Percentiles rank a stretch among this genome's conserved stretches.
Evolutionary conservation across 192 early-diverging fungal species (phyloP).

Genomic region (Ambispora gerdemannii): DNA sequence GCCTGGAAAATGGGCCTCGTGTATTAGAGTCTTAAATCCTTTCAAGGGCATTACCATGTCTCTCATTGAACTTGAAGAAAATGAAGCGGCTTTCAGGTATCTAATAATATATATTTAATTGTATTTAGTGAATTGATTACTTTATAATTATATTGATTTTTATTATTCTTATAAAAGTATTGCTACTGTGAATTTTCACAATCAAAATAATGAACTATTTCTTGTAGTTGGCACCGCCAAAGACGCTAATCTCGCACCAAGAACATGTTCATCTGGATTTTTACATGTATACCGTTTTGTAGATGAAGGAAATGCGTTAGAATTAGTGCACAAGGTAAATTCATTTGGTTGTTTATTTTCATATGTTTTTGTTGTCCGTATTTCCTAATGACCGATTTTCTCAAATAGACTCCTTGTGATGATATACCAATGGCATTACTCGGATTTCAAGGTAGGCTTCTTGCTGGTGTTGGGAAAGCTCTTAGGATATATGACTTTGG

Average conservation of each 20-base stretch:
- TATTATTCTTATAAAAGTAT: constrained; percentile 35
- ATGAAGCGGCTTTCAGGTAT: constrained; percentile 78
- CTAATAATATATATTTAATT: neutral
- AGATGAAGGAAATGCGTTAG: constrained; percentile 60
- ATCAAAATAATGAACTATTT: constrained; percentile 54
- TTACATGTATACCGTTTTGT: constrained; percentile 74
- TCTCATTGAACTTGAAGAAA: constrained; percentile 72
- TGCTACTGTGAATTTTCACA: constrained; percentile 60
- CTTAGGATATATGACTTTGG: constrained; percentile 94
- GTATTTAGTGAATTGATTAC: neutral
- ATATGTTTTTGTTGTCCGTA: neutral
- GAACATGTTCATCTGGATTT: constrained; percentile 63
- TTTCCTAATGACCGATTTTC: neutral
- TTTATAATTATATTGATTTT: neutral
- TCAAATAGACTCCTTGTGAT: constrained; percentile 67
- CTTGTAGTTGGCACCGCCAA: constrained; percentile 83
- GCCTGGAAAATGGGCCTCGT: constrained; percentile 81
- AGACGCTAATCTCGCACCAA: constrained; percentile 65
- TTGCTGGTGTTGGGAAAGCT: constrained; percentile 84
- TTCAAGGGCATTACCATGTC: constrained; percentile 65
- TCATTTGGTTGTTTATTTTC: neutral
- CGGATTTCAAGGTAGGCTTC: constrained; percentile 80
- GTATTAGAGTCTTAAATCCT: constrained; percentile 81
- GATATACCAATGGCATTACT: constrained; percentile 80
- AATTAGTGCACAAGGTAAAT: constrained; percentile 68